Conservation (phyloP, 257 asterid genomes). For the Perilla frutescens region DNA sequence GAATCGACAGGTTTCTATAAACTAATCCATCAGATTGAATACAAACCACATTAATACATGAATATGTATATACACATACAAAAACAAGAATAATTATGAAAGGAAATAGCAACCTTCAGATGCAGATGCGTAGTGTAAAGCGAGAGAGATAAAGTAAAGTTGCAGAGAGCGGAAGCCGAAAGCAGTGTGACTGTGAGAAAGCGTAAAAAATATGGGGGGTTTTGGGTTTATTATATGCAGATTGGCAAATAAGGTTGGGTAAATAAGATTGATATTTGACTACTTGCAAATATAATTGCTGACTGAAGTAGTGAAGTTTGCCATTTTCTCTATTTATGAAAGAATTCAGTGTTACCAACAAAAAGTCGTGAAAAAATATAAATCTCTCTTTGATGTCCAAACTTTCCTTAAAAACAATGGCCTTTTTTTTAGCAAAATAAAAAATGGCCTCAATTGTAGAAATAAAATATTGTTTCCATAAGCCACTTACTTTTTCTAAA, state of each 20-base stretch:
- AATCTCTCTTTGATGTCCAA: too few species aligned
- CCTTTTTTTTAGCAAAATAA: too few species aligned
- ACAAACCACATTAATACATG: conserved; percentile 9
- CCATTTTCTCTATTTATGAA: too few species aligned
- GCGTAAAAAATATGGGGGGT: not conserved
- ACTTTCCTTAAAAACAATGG: too few species aligned
- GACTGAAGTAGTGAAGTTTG: too few species aligned
- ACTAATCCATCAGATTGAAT: conserved; percentile 22
- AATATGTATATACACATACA: not conserved
- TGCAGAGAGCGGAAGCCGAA: conserved; percentile 32
- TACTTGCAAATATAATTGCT: too few species aligned
- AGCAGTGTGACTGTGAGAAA: conserved; percentile 14
- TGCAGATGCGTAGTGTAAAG: conserved; percentile 6
- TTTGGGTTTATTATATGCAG: not conserved
- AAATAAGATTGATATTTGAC: too few species aligned
- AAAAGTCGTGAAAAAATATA: too few species aligned
- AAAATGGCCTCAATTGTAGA: too few species aligned
- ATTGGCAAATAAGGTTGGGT: not conserved
- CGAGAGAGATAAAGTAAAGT: not conserved
- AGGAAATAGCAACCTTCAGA: conserved; percentile 25
- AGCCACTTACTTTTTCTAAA: too few species aligned
- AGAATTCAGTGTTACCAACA: too few species aligned
- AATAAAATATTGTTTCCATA: too few species aligned
- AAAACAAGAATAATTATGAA: conserved; percentile 8
- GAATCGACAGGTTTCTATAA: conserved; percentile 15